phyloP scores from a whole-genome alignment of 2,329 filamentous ascomycete genomes.

The Curvularia hawaiiensis region DNA sequence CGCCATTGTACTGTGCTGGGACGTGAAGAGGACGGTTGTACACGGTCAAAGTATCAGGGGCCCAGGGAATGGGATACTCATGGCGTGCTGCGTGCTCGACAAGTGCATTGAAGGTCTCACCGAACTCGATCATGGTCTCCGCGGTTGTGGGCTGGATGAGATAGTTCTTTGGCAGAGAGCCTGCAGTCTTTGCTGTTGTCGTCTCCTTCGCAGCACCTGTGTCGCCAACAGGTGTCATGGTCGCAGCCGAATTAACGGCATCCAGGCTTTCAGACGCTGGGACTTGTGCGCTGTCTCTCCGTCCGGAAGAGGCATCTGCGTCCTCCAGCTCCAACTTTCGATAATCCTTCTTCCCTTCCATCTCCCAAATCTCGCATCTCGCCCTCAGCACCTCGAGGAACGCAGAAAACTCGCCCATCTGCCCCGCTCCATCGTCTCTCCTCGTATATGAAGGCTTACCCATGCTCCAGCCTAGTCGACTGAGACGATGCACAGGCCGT shows the following conservation, averaged over 20 bases:
- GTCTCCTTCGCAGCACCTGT: neutral
- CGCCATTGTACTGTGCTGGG: slow-evolving; percentile 62
- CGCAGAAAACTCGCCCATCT: slow-evolving; percentile 73
- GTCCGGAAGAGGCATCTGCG: neutral
- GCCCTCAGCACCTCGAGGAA: slow-evolving; percentile 79
- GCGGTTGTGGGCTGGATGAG: slow-evolving; percentile 37
- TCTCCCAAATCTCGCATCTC: slow-evolving; percentile 82
- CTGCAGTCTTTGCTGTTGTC: neutral
- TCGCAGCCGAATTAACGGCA: neutral
- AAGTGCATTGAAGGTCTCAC: slow-evolving; percentile 28
- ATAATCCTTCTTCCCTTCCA: slow-evolving; percentile 75
- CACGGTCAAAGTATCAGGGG: slow-evolving; percentile 53
- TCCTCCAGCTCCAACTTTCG: slow-evolving; percentile 56
- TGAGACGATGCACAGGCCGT: slow-evolving; percentile 55
- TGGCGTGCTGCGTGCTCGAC: slow-evolving; percentile 26
- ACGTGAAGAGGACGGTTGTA: slow-evolving; percentile 70
- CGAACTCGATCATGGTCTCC: slow-evolving; percentile 27
- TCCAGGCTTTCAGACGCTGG: neutral
- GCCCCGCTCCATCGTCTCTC: slow-evolving; percentile 42
- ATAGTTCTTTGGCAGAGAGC: slow-evolving; percentile 41
- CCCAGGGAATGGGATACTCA: slow-evolving; percentile 52
- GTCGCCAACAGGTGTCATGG: neutral
- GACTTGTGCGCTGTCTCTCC: slow-evolving; percentile 9
- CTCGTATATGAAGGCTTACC: slow-evolving; percentile 55
- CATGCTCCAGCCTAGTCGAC: slow-evolving; percentile 47